Conservation (phyloP, 306 rosid species). For the Calophaca sinica region DNA sequence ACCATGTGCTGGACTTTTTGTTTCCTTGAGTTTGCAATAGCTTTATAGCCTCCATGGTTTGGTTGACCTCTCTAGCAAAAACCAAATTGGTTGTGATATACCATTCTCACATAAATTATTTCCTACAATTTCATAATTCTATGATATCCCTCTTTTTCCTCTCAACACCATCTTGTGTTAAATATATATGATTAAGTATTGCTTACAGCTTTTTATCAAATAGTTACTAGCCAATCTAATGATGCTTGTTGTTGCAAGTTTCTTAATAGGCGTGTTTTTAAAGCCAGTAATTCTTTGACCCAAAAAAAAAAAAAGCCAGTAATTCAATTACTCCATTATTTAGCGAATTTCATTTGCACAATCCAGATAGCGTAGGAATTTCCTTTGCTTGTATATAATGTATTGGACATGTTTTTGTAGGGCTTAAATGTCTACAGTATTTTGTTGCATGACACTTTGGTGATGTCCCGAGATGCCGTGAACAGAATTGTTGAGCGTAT, state of each 20-base stretch:
- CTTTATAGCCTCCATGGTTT: not conserved
- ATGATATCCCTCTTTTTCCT: not conserved
- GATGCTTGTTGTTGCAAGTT: not conserved
- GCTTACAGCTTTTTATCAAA: not conserved
- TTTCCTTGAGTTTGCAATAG: not conserved
- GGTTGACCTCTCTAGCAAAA: not conserved
- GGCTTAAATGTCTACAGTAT: constrained; percentile 94
- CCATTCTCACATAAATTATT: no score
- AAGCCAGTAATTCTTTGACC: constrained; percentile 2
- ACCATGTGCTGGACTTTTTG: not conserved
- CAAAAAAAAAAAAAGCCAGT: no score
- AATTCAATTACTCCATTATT: constrained; percentile 8
- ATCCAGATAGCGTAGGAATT: constrained; percentile 20
- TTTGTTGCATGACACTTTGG: constrained; percentile 86
- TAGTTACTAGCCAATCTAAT: not conserved
- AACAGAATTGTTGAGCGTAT: constrained; percentile 88
- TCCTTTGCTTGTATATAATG: not conserved
- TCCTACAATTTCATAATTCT: no score
- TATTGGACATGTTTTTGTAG: constrained; percentile 58
- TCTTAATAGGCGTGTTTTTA: no score
- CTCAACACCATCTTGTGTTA: not conserved
- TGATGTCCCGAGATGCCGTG: constrained; percentile 86
- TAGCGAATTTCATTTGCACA: constrained; percentile 11
- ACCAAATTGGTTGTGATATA: no score
- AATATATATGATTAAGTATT: not conserved